Base-by-base conservation (phyloP, 192 early-diverging fungal genomes). In the Funneliformis geosporum region DNA sequence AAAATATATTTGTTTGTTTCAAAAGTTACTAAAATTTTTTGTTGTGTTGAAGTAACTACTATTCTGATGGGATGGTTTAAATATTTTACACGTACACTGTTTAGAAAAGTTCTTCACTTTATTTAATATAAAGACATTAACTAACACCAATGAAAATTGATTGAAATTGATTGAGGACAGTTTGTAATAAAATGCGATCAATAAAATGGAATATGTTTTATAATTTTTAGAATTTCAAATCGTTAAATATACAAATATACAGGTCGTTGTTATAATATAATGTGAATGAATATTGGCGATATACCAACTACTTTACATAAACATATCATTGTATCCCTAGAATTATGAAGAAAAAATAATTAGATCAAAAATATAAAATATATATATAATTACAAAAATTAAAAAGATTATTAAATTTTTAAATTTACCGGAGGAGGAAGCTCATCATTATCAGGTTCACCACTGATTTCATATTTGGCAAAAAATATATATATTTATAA, bases 371-470 rank as follows among this genome's bases (percentile, higher is more conserved):
- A n/a, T 61, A n/a, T 8, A 64, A 76, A 61, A 21, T n/a, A n/a
- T n/a, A n/a, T n/a, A 42, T 40, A 16, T 8, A 16, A 39, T n/a
- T 14, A 64, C 9, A 61, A 62, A 61, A 61, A 75, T 33, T 23
- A 42, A 40, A 40, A 40, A 23, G 11, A 60, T 23, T 60, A 39
- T 43, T 43, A 70, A 8, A 28, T 44, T 43, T 42, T 8, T 12
- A 40, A 62, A 44, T 43, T 47, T 78, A 78, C 76, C 42, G 93
- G 93, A 28, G 93, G 93, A 44, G 89, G 88, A 2, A 91, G 81
- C 27, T 94, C 92, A 83, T 94, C 93, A 71, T 90, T 91, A 74
- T 94, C 92, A 4, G 93, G 92, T 23, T 92, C 93, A 60, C 91
- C 92, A 43, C 88, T 85, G 68, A 33, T 33, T 83, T 85, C 59